Percentiles rank a stretch among this genome's conserved stretches.
phyloP scores from a whole-genome alignment of 768 basidiomycete species.

The Lactarius deliciosus region DNA sequence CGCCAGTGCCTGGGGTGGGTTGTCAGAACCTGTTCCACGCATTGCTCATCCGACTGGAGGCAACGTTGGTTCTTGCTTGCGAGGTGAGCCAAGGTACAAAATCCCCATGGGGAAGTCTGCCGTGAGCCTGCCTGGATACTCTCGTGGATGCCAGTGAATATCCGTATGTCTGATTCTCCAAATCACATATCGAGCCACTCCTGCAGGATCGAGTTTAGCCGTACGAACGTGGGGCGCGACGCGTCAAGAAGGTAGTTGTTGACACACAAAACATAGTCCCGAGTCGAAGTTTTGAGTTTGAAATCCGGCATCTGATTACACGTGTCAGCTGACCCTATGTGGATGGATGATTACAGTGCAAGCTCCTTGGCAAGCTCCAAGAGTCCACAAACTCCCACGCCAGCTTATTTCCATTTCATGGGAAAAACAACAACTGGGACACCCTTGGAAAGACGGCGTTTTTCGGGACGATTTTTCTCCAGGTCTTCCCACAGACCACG shows the following conservation, averaged over 20 bases:
- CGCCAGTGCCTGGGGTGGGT: conserved; percentile 4
- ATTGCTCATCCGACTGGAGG: not conserved
- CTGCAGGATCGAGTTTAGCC: not conserved
- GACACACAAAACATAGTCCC: not conserved
- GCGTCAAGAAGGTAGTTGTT: not conserved
- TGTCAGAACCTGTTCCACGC: not conserved
- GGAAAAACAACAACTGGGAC: not conserved
- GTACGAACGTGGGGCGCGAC: not conserved
- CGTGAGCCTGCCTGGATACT: not conserved
- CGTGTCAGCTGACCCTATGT: not conserved
- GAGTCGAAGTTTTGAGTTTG: not conserved
- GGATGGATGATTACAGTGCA: not conserved
- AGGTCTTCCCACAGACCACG: not conserved
- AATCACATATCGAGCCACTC: not conserved
- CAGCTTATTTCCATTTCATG: not conserved
- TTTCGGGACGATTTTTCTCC: not conserved
- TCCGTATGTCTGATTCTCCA: not conserved
- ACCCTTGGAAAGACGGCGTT: not conserved
- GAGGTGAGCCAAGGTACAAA: not conserved
- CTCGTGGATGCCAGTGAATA: not conserved
- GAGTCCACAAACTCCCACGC: not conserved
- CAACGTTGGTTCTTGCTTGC: not conserved
- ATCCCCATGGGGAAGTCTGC: conserved; percentile 6
- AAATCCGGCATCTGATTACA: not conserved
- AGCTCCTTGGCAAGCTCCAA: not conserved